Evolutionary conservation across 352 stramenopile genomes (phyloP), one percentile per base, ranked within the genome.

Genomic region (Aphanomyces euteiches): DNA sequence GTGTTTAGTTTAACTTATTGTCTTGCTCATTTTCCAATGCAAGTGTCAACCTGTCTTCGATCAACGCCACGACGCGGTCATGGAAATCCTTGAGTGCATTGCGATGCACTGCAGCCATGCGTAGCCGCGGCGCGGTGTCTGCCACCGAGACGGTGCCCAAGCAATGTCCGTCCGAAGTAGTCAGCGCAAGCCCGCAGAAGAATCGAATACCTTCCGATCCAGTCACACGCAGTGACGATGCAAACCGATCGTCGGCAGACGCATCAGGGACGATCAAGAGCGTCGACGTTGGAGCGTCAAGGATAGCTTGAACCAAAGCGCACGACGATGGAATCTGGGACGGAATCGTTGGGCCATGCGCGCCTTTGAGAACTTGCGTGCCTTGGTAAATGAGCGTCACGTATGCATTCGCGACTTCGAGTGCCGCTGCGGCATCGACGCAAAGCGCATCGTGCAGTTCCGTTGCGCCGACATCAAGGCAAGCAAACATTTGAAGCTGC

Each of bases 341-440:
- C 38, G 58, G 58, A 15, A 57, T 37, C 38, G 38, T 56, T 57
- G 58, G 34, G 13, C 58, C 58, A 53, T 28, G 19, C 1, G 13
- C 58, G 19, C 58, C 58, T 53, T 66, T 66, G 38, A 66, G 43
- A 15, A 66, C 28, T 12, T 13, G 15, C 38, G 58, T 19, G 13
- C 58, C 58, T 66, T 66, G 58, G 43, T 66, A 66, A 28, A 66
- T 66, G 13, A 66, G 58, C 38, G 58, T 66, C 38, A 66, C 58
- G 28, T 66, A 66, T 2, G 13, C 58, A 28, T 66, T 66, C 1
- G 13, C 43, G 58, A 19, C 54, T 10, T 56, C 13, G 17, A 66
- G 15, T 15, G 54, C 58, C 12, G 43, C n/a, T 13, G 13, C 15
- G 15, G 34, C 58, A 13, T 15, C 38, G 12, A 1, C 13, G 2